phyloP scores from a whole-genome alignment of 73 alveolate species.

The Tetrahymena borealis region DNA sequence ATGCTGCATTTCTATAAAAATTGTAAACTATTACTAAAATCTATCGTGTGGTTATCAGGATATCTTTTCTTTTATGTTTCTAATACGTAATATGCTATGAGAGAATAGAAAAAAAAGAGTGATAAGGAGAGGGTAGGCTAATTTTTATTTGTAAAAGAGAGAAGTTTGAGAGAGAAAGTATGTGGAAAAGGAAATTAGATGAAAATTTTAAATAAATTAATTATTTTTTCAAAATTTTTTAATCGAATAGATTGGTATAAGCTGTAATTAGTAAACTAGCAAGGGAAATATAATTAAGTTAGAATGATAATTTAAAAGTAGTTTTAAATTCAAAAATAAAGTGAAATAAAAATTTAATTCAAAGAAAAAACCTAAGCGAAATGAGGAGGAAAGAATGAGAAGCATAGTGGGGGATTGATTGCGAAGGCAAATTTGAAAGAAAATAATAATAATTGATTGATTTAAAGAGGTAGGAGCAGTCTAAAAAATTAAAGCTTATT shows the following conservation, averaged over 20 bases:
- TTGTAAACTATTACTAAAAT: not conserved
- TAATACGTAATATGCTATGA: not conserved
- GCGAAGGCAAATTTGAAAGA: too few relatives aligned
- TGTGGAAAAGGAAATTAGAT: not conserved
- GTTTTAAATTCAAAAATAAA: not conserved
- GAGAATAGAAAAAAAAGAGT: not conserved
- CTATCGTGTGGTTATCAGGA: not conserved
- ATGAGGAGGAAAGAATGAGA: too few relatives aligned
- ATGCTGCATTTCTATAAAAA: not conserved
- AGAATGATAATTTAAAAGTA: not conserved
- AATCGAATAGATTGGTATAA: not conserved
- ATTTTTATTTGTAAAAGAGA: not conserved
- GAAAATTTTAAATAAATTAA: not conserved
- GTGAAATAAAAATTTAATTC: not conserved
- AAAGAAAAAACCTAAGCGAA: too few relatives aligned
- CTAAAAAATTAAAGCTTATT: too few relatives aligned
- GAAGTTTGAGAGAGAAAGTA: not conserved
- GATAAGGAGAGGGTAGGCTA: not conserved
- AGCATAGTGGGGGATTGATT: too few relatives aligned
- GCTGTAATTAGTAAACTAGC: not conserved
- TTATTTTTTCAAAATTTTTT: not conserved
- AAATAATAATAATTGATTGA: too few relatives aligned
- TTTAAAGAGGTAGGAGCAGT: too few relatives aligned
- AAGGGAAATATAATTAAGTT: too few relatives aligned
- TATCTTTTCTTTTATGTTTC: not conserved